These are phyloP conservation scores for Cucumis cinereus DNA, from an alignment of 306 rosid genomes.

Conservation along the genomic window DNA sequence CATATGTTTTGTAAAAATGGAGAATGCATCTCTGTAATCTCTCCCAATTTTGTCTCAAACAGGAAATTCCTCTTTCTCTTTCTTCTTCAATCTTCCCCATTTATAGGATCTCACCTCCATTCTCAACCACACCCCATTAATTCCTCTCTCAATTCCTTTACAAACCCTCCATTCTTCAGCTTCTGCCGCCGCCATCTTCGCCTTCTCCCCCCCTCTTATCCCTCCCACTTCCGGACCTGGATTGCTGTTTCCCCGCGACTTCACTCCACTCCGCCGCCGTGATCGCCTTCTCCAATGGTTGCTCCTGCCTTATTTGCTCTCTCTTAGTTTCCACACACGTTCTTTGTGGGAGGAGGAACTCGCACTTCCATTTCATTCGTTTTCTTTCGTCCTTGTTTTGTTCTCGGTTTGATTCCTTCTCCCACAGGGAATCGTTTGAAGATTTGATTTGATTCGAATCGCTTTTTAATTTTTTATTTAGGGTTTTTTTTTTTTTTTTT, in stretches of 20 bases:
- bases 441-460: background rate
- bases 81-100: background rate
- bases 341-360: background rate
- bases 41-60: background rate
- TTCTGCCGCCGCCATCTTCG: background rate
- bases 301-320: background rate
- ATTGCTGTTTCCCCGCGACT: background rate
- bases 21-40: background rate
- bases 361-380: background rate
- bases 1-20: background rate
- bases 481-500: background rate
- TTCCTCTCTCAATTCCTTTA: background rate
- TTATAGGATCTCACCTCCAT: background rate
- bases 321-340: background rate
- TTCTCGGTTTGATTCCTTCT: background rate
- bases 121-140: no score
- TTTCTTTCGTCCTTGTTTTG: background rate
- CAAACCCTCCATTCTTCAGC: background rate
- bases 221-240: background rate
- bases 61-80: background rate
- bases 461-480: background rate
- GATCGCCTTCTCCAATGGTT: background rate
- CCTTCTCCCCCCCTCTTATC: background rate
- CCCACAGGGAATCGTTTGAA: background rate
- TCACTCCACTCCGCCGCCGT: background rate